Evolutionary conservation across 192 early-diverging fungal genomes (phyloP).

Genomic region (Thamnidium elegans): DNA sequence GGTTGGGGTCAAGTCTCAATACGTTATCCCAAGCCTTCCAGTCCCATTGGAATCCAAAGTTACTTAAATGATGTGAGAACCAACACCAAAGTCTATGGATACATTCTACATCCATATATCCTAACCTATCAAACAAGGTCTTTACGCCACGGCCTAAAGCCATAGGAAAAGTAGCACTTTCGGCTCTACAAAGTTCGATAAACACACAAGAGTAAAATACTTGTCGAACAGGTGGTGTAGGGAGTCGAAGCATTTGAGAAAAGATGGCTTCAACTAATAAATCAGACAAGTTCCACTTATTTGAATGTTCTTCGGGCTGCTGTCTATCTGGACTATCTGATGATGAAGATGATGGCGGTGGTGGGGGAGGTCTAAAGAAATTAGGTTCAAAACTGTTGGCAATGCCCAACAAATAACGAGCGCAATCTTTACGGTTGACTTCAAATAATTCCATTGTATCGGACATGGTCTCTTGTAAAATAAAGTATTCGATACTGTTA

Average conservation of each 20-base stretch:
- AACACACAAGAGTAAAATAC: constrained; percentile 74
- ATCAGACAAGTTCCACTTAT: constrained; percentile 31
- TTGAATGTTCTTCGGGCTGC: constrained; percentile 7
- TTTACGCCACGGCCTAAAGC: constrained; percentile 65
- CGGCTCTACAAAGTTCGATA: constrained; percentile 69
- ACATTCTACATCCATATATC: constrained; percentile 82
- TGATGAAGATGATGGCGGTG: neutral
- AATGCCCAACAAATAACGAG: constrained; percentile 69
- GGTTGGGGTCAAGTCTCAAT: constrained; percentile 46
- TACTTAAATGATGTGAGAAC: constrained; percentile 91
- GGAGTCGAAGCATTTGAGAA: constrained; percentile 49
- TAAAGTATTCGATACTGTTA: constrained; percentile 52
- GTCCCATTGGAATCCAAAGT: constrained; percentile 88
- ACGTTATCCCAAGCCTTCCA: constrained; percentile 78
- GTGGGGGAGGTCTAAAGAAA: constrained; percentile 34
- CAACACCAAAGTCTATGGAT: constrained; percentile 80
- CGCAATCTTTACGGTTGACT: constrained; percentile 91
- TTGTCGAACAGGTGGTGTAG: constrained; percentile 53
- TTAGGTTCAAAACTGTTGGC: constrained; percentile 49
- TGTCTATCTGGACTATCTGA: constrained; percentile 21
- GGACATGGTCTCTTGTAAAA: constrained; percentile 76
- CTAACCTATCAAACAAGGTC: constrained; percentile 62
- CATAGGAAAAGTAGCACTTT: constrained; percentile 54
- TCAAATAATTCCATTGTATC: constrained; percentile 85
- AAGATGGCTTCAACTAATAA: constrained; percentile 39